Evolutionary conservation across 306 rosid species (phyloP).

Genomic region (Lablab purpureus): DNA sequence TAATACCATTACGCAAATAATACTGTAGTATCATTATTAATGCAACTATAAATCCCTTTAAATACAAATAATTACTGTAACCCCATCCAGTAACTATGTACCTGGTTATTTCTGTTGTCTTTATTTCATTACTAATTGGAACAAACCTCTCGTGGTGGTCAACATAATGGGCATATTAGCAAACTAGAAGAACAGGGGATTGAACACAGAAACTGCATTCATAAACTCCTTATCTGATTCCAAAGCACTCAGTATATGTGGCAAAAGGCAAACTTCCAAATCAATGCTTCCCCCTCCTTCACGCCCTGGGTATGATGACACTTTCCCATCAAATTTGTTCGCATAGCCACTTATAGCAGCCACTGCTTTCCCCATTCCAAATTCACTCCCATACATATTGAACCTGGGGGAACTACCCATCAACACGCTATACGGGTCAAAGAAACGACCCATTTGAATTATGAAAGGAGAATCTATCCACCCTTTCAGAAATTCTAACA

Average conservation of each 20-base stretch:
- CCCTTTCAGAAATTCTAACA: background rate
- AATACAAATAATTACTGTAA: too few species aligned
- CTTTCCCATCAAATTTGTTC: conserved; percentile 12
- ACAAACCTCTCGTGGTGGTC: too few species aligned
- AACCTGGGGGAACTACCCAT: conserved; percentile 53
- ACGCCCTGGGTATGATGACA: background rate
- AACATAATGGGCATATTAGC: too few species aligned
- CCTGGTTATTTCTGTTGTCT: too few species aligned
- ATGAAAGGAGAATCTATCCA: conserved; percentile 52
- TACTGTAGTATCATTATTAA: too few species aligned
- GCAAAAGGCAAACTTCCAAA: conserved; percentile 60
- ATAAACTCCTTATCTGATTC: conserved; percentile 55
- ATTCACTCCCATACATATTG: background rate
- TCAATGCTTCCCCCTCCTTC: conserved; percentile 72
- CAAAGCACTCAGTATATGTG: conserved; percentile 52
- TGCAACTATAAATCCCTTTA: too few species aligned
- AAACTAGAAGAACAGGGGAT: too few species aligned
- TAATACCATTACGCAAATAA: too few species aligned
- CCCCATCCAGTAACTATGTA: too few species aligned
- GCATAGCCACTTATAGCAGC: background rate
- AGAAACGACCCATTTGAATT: background rate
- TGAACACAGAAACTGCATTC: background rate
- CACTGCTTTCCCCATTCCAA: conserved; percentile 4
- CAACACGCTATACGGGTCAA: conserved; percentile 37
- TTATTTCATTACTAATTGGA: too few species aligned